These are phyloP conservation scores for Hanseniaspora nectarophila DNA, from an alignment of 805 yeast genomes.

Conservation along the genomic window DNA sequence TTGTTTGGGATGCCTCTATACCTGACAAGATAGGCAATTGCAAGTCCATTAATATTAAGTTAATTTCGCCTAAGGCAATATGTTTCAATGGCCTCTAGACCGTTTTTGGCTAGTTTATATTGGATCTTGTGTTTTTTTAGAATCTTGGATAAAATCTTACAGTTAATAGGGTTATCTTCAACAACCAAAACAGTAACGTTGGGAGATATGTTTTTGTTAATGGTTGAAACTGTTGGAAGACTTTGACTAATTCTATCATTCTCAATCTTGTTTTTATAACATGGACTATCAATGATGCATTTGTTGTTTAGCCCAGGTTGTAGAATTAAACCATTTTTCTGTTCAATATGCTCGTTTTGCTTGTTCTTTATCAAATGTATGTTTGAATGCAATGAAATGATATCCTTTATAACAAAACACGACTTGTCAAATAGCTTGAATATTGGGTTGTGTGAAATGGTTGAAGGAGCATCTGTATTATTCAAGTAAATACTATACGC, in stretches of 20 bases:
- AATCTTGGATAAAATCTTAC: slow-evolving; percentile 80
- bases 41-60: slow-evolving; percentile 90
- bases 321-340: slow-evolving; percentile 3
- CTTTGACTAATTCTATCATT: background rate
- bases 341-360: background rate
- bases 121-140: slow-evolving; percentile 74
- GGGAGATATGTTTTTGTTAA: slow-evolving; percentile 41
- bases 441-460: background rate
- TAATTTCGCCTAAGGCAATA: slow-evolving; percentile 91
- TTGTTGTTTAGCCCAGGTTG: background rate
- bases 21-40: slow-evolving; percentile 95
- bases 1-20: slow-evolving; percentile 85
- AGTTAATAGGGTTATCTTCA: slow-evolving; percentile 91
- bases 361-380: background rate
- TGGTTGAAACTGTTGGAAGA: background rate
- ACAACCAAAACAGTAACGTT: slow-evolving; percentile 84
- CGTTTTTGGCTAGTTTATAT: slow-evolving; percentile 79
- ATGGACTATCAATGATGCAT: background rate
- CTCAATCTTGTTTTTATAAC: too few species aligned
- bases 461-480: background rate
- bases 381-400: background rate
- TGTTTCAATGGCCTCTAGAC: slow-evolving; percentile 85
- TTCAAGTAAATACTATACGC: slow-evolving; percentile 6
- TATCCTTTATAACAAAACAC: slow-evolving; percentile 3
- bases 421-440: slow-evolving; percentile 1